Percentiles rank a stretch among this genome's conserved stretches.
Evolutionary conservation across 208 protist genomes (phyloP).

Genomic region (Trypanosoma caninum): DNA sequence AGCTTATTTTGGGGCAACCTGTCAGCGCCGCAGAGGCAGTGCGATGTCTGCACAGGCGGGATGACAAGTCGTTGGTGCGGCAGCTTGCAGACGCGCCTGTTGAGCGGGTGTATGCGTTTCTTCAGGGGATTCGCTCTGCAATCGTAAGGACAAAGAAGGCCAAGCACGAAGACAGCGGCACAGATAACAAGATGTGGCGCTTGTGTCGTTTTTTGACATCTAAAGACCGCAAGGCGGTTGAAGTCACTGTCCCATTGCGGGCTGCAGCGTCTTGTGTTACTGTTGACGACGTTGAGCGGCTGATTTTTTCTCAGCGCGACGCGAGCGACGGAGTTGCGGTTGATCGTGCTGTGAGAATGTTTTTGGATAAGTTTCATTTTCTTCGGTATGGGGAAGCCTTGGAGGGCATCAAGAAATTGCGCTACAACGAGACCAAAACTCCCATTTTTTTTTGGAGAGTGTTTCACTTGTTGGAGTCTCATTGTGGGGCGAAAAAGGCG

Average conservation of each 20-base stretch:
- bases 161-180: background rate
- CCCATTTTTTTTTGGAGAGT: slow-evolving; percentile 60
- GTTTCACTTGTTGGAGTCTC: slow-evolving; percentile 53
- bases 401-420: slow-evolving; percentile 3
- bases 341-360: slow-evolving; percentile 34
- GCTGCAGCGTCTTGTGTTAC: background rate
- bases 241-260: background rate
- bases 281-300: slow-evolving; percentile 7
- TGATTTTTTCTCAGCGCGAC: slow-evolving; percentile 5
- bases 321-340: slow-evolving; percentile 21
- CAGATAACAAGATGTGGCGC: background rate
- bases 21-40: background rate
- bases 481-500: slow-evolving; percentile 21
- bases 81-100: background rate
- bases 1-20: background rate
- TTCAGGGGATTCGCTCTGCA: slow-evolving; percentile 19
- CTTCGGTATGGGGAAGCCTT: background rate
- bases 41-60: background rate
- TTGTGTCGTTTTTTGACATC: slow-evolving; percentile 32
- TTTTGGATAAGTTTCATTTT: slow-evolving; percentile 32
- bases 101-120: slow-evolving; percentile 23
- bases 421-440: slow-evolving; percentile 7
- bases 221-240: slow-evolving; percentile 28
- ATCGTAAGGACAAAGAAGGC: background rate
- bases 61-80: background rate